Base-by-base conservation (phyloP, 345 rosid species). In the Citrus australasica region DNA sequence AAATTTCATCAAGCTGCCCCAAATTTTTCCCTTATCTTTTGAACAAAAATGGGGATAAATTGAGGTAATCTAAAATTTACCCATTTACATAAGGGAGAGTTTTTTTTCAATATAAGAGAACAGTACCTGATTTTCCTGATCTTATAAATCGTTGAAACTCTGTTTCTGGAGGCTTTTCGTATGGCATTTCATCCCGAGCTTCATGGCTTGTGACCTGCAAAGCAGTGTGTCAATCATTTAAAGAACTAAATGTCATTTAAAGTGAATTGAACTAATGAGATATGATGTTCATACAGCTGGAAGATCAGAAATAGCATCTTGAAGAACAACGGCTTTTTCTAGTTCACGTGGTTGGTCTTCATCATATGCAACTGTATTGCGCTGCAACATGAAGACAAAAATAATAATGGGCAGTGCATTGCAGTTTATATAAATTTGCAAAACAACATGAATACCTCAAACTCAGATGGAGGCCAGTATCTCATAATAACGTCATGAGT, bases 241-340 rank as follows among this genome's bases (percentile, higher is more conserved):
- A 75, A 46, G 28, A 66, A 22, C 46, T 70, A 46, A 70, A 69
- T 37, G 37, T 63, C 33, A 27, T 63, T 65, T 77, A 46, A 63
- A 76, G 69, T 55, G 65, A 63, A 81, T 71, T 65, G 27, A 72
- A 46, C 22, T 32, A 30, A 73, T 48, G 30, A 71, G 76, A 32
- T 68, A 76, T 63, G 78, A 78, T 69, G 35, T 60, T 46, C 80
- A 48, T 92, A 92, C 99, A 67, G 75, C 82, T 72, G 99, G 98
- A 80, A 95, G 98, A 92, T 95, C 99, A 63, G 94, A 93, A 76
- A 95, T 91, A 60, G 98, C 98, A 87, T 93, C 97, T 69, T 81
- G 82, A 81, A 95, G 96, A 83, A 95, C 87, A 75, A 88, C 78
- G 35, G 96, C 93, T 75, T 86, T 87, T 65, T 91, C 98, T 48